phyloP scores from a whole-genome alignment of 164 flowering plant genomes.

The Tinospora cordifolia region DNA sequence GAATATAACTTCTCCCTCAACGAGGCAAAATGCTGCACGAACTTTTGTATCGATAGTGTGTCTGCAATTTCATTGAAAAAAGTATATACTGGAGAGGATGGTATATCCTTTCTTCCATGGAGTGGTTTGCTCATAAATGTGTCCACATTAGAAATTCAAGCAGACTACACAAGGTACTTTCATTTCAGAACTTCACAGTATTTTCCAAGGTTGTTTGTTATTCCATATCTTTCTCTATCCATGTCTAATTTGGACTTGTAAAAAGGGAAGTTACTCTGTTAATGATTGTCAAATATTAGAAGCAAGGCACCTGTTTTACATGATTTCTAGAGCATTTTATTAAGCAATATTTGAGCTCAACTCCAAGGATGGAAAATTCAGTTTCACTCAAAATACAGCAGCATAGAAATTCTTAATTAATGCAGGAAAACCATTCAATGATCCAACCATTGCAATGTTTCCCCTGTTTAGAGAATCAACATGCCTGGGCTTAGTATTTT shows the following conservation, averaged over 20 bases:
- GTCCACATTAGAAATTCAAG: conserved; percentile 75
- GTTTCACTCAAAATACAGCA: no score
- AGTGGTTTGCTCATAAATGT: conserved; percentile 84
- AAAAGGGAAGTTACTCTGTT: not conserved
- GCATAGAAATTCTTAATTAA: no score
- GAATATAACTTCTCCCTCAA: conserved; percentile 84
- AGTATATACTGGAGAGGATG: conserved; percentile 48
- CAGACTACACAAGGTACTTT: conserved; percentile 78
- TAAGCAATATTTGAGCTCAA: no score
- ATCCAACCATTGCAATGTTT: no score
- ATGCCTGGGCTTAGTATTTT: no score
- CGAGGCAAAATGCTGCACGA: conserved; percentile 48
- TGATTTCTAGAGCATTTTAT: no score
- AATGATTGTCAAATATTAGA: no score
- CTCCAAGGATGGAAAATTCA: no score
- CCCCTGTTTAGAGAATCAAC: no score
- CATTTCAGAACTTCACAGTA: not conserved
- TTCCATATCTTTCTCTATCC: not conserved
- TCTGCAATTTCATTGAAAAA: conserved; percentile 27
- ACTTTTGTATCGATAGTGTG: conserved; percentile 37
- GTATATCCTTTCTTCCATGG: conserved; percentile 65
- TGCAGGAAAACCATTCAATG: no score
- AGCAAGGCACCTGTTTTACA: no score
- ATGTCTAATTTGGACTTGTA: not conserved
- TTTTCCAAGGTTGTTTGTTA: not conserved